Conservation (phyloP, 75 land plant species). For the Isoetes taiwanensis region DNA sequence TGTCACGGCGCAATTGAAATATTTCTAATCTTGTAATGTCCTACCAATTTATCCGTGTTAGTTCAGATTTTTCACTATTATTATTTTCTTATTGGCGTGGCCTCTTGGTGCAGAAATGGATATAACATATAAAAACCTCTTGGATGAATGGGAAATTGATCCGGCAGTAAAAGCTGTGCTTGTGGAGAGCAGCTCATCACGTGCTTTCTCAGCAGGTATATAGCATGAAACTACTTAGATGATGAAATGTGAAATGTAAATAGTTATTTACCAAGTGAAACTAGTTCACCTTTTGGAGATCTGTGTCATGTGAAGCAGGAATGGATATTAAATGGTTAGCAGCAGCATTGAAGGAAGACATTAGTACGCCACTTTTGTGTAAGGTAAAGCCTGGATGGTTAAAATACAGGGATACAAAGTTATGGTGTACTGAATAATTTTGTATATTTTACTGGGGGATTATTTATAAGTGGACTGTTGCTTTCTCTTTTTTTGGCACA, state of each 20-base stretch:
- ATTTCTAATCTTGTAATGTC: no score
- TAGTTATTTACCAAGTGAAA: no score
- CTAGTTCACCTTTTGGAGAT: no score
- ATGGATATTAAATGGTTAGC: constrained; percentile 95
- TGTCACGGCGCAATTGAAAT: no score
- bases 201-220: constrained; percentile 88
- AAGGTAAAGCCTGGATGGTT: constrained; percentile 34
- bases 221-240: background rate
- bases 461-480: background rate
- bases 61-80: no score
- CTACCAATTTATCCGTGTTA: no score
- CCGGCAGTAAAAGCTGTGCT: constrained; percentile 62
- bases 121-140: constrained; percentile 41
- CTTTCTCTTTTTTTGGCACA: constrained; percentile 13
- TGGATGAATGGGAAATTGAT: constrained; percentile 70
- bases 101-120: constrained; percentile 85
- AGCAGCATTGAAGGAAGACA: constrained; percentile 78
- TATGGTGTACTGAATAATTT: no score
- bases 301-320: no score
- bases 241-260: no score
- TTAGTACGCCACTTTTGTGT: constrained; percentile 52
- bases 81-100: background rate
- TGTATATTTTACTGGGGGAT: no score
- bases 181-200: constrained; percentile 75
- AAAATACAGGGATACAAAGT: constrained; percentile 20